These are phyloP conservation scores for Spirogloea muscicola DNA, from an alignment of 139 green algal genomes.

Conservation along the genomic window DNA sequence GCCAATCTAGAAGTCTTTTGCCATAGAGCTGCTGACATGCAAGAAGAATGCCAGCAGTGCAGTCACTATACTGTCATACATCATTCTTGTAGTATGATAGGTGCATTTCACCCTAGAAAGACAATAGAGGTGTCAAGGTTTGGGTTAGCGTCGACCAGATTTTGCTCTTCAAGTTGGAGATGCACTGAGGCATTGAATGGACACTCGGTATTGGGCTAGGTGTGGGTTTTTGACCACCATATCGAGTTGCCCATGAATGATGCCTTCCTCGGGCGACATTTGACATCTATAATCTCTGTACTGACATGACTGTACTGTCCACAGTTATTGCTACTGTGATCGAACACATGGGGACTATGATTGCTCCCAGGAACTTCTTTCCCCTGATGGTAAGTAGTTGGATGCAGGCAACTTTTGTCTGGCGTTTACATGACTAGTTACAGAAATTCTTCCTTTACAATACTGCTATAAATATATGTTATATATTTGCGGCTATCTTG, in stretches of 20 bases:
- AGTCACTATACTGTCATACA: neutral
- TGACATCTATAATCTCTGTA: too few species aligned
- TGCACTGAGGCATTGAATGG: too few species aligned
- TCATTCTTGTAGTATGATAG: neutral
- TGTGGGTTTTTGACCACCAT: neutral
- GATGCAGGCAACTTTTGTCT: conserved; percentile 11
- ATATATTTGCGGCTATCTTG: neutral
- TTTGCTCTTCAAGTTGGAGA: too few species aligned
- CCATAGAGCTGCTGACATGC: too few species aligned
- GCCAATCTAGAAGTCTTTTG: neutral
- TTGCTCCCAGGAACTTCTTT: conserved; percentile 23
- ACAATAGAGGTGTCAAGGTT: neutral
- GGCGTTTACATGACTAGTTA: neutral
- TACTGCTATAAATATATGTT: too few species aligned
- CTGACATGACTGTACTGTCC: too few species aligned
- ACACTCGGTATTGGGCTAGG: neutral
- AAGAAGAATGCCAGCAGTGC: too few species aligned
- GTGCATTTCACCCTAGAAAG: neutral
- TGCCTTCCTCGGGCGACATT: too few species aligned
- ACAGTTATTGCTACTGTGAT: conserved; percentile 38
- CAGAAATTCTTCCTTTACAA: neutral
- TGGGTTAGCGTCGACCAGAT: neutral
- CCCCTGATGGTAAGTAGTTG: neutral
- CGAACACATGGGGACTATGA: conserved; percentile 13
- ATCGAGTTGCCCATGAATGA: neutral